A percentile compares a stretch with the other conserved stretches of the same genome.
Conservation (phyloP, 2,329 filamentous ascomycete species). For the Cercospora janseana region DNA sequence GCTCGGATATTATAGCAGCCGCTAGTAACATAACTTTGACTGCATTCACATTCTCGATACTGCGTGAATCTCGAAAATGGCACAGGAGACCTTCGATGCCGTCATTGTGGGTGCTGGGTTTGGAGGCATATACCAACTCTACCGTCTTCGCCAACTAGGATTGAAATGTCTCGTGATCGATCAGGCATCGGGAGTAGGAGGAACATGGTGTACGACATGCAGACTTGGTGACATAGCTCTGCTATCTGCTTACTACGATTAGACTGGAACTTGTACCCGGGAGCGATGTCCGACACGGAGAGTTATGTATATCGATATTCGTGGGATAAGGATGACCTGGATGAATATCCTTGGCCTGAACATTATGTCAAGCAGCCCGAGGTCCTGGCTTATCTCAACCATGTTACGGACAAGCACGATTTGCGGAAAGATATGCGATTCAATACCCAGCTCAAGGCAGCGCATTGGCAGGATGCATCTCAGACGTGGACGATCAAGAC, state of each 20-base stretch:
- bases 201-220: slow-evolving; percentile 22
- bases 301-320: slow-evolving; percentile 36
- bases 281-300: slow-evolving; percentile 31
- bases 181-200: slow-evolving; percentile 47
- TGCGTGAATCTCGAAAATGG: not conserved
- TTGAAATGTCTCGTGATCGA: slow-evolving; percentile 37
- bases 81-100: slow-evolving; percentile 22
- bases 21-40: too few species aligned
- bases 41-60: not conserved
- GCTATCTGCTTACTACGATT: not conserved
- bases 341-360: slow-evolving; percentile 39
- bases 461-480: slow-evolving; percentile 24
- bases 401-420: slow-evolving; percentile 22
- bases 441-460: slow-evolving; percentile 26
- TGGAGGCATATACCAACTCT: slow-evolving; percentile 30
- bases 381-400: slow-evolving; percentile 24
- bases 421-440: slow-evolving; percentile 26
- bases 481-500: slow-evolving; percentile 16
- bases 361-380: slow-evolving; percentile 48
- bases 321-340: slow-evolving; percentile 39
- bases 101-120: slow-evolving; percentile 35
- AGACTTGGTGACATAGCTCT: slow-evolving; percentile 23
- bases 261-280: slow-evolving; percentile 43
- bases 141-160: slow-evolving; percentile 22
- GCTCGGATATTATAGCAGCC: too few species aligned